Percentiles rank a stretch among this genome's conserved stretches.
Conservation (phyloP, 352 stramenopile species). For the Pythium vanterpoolii region DNA sequence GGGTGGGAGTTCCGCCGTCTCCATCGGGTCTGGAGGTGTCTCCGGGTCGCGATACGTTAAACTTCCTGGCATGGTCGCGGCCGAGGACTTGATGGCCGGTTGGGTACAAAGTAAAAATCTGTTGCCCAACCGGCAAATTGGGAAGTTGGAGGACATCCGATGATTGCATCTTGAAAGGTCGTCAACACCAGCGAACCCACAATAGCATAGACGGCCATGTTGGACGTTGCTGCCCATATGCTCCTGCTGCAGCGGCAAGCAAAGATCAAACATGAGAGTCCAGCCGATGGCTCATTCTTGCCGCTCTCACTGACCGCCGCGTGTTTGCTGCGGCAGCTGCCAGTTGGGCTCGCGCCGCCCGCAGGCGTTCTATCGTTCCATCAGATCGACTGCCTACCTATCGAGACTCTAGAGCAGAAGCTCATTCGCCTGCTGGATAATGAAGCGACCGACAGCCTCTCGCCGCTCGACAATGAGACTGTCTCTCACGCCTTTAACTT, state of each 20-base stretch:
- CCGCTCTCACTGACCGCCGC: slow-evolving; percentile 43
- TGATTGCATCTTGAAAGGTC: no score
- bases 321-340: slow-evolving; percentile 47
- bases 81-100: no score
- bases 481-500: slow-evolving; percentile 27
- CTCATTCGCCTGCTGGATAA: slow-evolving; percentile 3
- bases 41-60: no score
- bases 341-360: slow-evolving; percentile 34
- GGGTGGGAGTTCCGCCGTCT: no score
- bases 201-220: no score
- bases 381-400: slow-evolving; percentile 40
- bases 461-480: slow-evolving; percentile 24
- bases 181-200: no score
- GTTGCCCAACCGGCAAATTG: no score
- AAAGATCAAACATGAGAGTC: slow-evolving; percentile 35
- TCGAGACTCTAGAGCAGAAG: slow-evolving; percentile 29
- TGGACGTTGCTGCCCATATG: slow-evolving; percentile 45
- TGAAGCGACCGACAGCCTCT: not conserved
- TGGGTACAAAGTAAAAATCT: no score
- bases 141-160: no score
- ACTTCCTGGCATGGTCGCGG: no score
- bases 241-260: slow-evolving; percentile 47
- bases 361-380: slow-evolving; percentile 33
- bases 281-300: slow-evolving; percentile 46
- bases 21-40: no score